Conservation (phyloP, 208 protist genomes). For the Leishmania martiniquensis region DNA sequence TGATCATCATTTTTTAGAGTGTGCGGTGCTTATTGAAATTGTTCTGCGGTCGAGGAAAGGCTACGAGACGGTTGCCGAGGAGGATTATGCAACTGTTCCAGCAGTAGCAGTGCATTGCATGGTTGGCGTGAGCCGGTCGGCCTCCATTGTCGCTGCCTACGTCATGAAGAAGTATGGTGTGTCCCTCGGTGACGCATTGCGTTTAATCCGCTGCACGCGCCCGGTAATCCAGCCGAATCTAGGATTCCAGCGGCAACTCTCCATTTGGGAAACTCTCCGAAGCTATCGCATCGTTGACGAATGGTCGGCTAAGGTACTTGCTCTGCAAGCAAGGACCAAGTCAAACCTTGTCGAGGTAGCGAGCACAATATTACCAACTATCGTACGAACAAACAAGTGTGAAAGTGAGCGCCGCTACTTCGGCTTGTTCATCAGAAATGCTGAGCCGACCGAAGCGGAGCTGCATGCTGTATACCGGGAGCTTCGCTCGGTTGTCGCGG, state of each 20-base stretch:
- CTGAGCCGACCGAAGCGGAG: conserved; percentile 19
- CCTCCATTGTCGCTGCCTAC: conserved; percentile 83
- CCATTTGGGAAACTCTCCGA: conserved; percentile 51
- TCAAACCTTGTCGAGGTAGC: conserved; percentile 40
- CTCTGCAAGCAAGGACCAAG: conserved; percentile 47
- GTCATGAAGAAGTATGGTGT: conserved; percentile 74
- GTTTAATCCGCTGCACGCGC: conserved; percentile 55
- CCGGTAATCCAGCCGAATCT: conserved; percentile 76
- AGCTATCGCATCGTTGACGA: conserved; percentile 65
- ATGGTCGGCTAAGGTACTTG: conserved; percentile 48
- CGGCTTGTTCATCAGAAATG: conserved; percentile 40
- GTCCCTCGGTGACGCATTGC: conserved; percentile 56
- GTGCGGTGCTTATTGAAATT: conserved; percentile 66
- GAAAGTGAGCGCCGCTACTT: conserved; percentile 64
- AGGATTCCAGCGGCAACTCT: conserved; percentile 74
- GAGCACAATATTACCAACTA: conserved; percentile 37
- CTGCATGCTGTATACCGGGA: conserved; percentile 39
- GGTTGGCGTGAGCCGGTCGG: conserved; percentile 87
- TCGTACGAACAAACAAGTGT: conserved; percentile 59
- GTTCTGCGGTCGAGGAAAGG: conserved; percentile 43
- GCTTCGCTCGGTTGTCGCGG: conserved; percentile 45
- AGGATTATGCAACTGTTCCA: conserved; percentile 14
- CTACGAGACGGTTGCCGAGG: background rate
- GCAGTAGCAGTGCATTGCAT: conserved; percentile 83
- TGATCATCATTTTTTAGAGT: conserved; percentile 63